Percentiles rank a stretch among this genome's conserved stretches.
These are phyloP conservation scores for Linnemannia hyalina DNA, from an alignment of 192 early-diverging fungal species.

Conservation along the genomic window DNA sequence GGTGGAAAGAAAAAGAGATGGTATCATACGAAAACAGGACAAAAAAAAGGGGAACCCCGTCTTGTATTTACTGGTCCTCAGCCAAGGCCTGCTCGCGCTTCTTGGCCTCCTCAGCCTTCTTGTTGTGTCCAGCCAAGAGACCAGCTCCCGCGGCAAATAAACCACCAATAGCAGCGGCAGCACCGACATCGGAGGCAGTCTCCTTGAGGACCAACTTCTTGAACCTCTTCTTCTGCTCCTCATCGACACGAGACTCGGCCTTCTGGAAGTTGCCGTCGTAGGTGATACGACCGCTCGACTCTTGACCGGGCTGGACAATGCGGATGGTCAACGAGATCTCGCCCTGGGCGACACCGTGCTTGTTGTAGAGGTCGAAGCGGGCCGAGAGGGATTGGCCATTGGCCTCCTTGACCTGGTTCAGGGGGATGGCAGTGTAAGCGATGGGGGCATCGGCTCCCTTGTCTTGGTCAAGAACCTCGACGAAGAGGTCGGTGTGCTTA, in stretches of 20 bases:
- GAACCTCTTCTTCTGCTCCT: slow-evolving; percentile 46
- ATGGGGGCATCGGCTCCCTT: slow-evolving; percentile 44
- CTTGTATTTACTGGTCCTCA: not conserved
- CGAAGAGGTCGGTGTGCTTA: slow-evolving; percentile 30
- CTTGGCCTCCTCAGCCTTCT: not conserved
- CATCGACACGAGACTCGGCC: slow-evolving; percentile 26
- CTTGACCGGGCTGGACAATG: slow-evolving; percentile 17
- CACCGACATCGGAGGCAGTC: slow-evolving; percentile 32
- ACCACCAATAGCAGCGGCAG: slow-evolving; percentile 28
- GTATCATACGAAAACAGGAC: not conserved
- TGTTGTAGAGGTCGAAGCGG: slow-evolving; percentile 48
- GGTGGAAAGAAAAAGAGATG: not conserved
- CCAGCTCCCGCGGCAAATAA: not conserved
- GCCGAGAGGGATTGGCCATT: slow-evolving; percentile 33
- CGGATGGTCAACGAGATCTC: slow-evolving; percentile 42
- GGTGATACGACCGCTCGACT: slow-evolving; percentile 1
- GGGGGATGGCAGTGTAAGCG: slow-evolving; percentile 57
- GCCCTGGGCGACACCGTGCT: slow-evolving; percentile 47
- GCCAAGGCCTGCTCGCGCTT: not conserved
- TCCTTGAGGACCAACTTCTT: slow-evolving; percentile 43
- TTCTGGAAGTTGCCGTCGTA: slow-evolving; percentile 22
- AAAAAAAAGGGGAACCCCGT: not conserved
- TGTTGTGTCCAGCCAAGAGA: not conserved
- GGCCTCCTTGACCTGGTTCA: slow-evolving; percentile 47
- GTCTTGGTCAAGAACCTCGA: slow-evolving; percentile 60